phyloP scores from a whole-genome alignment of 306 rosid species.

The Cucumis sativus region Cucumber_9930_V3 NC_026657.2:12040501-12041000 shows the following conservation, averaged over 20 bases:
- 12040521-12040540: conserved; percentile 99
- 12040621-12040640: conserved; percentile 13
- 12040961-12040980: not conserved
- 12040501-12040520: conserved; percentile 98
- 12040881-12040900: conserved; percentile 86
- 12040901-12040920: conserved; percentile 90
- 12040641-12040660: conserved; percentile 15
- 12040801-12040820: conserved; percentile 88
- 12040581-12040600: conserved; percentile 89
- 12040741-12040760: conserved; percentile 81
- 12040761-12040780: conserved; percentile 73
- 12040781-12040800: conserved; percentile 54
- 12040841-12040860: conserved; percentile 84
- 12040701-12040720: not conserved
- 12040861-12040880: conserved; percentile 86
- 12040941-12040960: not conserved
- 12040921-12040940: conserved; percentile 68
- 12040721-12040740: conserved; percentile 46
- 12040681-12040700: not conserved
- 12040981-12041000: not conserved
- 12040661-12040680: not conserved
- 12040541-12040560: conserved; percentile 98
- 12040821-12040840: conserved; percentile 88
- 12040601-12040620: conserved; percentile 98
- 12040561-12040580: conserved; percentile 85